Percentiles rank a stretch among this genome's conserved stretches.
Conservation (phyloP, 1,284 basidiomycete species). For the Vanrija humicola region DNA sequence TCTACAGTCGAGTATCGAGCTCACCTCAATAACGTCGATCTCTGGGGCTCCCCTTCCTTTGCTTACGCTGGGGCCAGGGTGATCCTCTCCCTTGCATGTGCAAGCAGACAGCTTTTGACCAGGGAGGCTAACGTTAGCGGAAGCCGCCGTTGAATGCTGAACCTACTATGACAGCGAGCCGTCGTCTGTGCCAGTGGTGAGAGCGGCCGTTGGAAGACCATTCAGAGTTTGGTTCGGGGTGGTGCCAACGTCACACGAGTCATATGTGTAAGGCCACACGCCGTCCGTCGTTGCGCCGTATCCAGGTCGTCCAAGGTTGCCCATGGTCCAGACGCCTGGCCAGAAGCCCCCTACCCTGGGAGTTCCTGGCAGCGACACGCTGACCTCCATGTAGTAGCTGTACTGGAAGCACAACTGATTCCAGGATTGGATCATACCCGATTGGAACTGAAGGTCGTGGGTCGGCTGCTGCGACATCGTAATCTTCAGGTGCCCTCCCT, state of each 20-base stretch:
- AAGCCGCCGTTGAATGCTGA: background rate
- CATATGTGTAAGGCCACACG: conserved; percentile 57
- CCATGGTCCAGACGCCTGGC: conserved; percentile 87
- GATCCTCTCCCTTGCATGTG: conserved; percentile 54
- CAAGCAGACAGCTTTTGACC: conserved; percentile 57
- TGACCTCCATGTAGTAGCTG: conserved; percentile 50
- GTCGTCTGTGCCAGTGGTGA: conserved; percentile 20
- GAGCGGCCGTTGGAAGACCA: conserved; percentile 38
- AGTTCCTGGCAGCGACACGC: conserved; percentile 74
- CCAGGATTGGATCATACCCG: conserved; percentile 54
- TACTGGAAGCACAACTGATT: conserved; percentile 83
- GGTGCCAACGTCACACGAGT: conserved; percentile 77
- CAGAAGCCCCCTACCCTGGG: conserved; percentile 56
- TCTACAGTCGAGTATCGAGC: background rate
- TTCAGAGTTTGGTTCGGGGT: conserved; percentile 55
- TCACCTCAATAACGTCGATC: conserved; percentile 55
- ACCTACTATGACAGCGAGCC: conserved; percentile 14
- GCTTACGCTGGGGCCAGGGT: conserved; percentile 48
- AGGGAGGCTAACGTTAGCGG: conserved; percentile 47
- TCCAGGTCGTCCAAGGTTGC: conserved; percentile 80
- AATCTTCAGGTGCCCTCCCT: conserved; percentile 72
- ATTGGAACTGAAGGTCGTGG: conserved; percentile 69
- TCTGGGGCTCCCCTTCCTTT: conserved; percentile 54
- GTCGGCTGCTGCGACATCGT: conserved; percentile 63
- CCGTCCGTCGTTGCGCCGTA: conserved; percentile 71